Percentiles rank a stretch among this genome's conserved stretches.
Conservation (phyloP, 257 asterid species). For the Ballota nigra region DNA sequence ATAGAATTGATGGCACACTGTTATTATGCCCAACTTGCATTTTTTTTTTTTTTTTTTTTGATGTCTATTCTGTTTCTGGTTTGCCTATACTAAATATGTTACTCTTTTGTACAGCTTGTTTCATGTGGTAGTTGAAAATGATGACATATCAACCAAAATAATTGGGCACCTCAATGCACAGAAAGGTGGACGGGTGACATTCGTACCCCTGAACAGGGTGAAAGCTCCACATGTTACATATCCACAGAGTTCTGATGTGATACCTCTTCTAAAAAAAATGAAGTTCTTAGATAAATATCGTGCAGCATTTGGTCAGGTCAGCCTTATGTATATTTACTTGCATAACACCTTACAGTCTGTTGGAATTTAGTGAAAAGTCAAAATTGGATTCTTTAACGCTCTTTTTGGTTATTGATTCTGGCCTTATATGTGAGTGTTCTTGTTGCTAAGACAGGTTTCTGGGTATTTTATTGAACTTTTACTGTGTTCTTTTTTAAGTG, state of each 20-base stretch:
- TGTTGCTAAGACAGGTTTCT: not conserved
- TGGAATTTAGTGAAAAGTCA: constrained; percentile 9
- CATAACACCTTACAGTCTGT: constrained; percentile 11
- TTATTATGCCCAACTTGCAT: not conserved
- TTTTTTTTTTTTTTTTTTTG: not conserved
- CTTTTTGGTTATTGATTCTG: constrained; percentile 14
- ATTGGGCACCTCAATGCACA: constrained; percentile 90
- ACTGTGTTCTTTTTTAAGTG: not conserved
- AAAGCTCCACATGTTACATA: constrained; percentile 67
- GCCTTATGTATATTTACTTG: constrained; percentile 23
- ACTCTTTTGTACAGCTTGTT: constrained; percentile 60
- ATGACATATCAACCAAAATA: constrained; percentile 83
- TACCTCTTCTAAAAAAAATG: constrained; percentile 82
- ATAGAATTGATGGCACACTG: not conserved
- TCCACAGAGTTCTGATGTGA: constrained; percentile 85
- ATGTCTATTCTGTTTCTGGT: constrained; percentile 15
- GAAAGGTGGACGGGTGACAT: constrained; percentile 98
- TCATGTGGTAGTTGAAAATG: constrained; percentile 92
- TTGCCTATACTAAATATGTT: constrained; percentile 8
- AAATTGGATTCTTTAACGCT: not conserved
- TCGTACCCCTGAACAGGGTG: constrained; percentile 96
- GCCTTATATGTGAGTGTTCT: not conserved
- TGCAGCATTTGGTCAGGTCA: constrained; percentile 89
- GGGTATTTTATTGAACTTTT: not conserved
- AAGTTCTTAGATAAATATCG: constrained; percentile 48